Base-by-base conservation (phyloP, 2,329 filamentous ascomycete genomes). In the Periglandula ipomoeae region DNA sequence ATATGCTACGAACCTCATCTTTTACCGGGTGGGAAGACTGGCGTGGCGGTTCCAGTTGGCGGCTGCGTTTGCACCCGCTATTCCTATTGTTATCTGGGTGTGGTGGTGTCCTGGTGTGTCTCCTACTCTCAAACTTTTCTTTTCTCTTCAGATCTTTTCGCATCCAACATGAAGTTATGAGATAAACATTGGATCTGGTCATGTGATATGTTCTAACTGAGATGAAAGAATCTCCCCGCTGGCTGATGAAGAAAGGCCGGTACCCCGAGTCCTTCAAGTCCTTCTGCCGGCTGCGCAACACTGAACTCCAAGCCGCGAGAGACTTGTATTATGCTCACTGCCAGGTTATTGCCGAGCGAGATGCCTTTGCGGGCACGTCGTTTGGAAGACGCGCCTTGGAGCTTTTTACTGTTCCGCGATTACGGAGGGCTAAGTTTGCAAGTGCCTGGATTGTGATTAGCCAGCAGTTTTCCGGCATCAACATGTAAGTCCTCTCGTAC, bases 1-100 rank as follows among this genome's bases (percentile, higher is more conserved):
- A 9, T 80, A 76, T 51, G 75, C 71, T 51, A 79, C 79, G 50
- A 85, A 85, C 58, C 68, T 85, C 30, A 76, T 75, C 5, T 78
- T 84, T 44, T 79, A 76, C 49, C 68, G 81, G 26, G 71, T 73
- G 0, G 76, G 78, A 13, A 56, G 58, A 2, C 73, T 80, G 32
- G 70, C 77, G 4, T 85, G 81, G 82, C 68, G 82, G 23, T 67
- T 84, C 19, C 81, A 82, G 56, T 64, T 85, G 2, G 78, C 73
- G 8, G 81, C 79, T 1, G 80, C 82, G 0, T 78, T 84, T 49
- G 73, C 82, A 23, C 81, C 82, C 1, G 79, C 81, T 0, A 61
- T 85, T 3, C 80, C 81, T 6, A 66, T 86, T 4, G 58, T 80
- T 1, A 17, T 78, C 0, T 62, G 66, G 6, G 66, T 84, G 19